Evolutionary conservation across 2,329 filamentous ascomycete genomes (phyloP).

Genomic region (Capronia epimyces): DNA sequence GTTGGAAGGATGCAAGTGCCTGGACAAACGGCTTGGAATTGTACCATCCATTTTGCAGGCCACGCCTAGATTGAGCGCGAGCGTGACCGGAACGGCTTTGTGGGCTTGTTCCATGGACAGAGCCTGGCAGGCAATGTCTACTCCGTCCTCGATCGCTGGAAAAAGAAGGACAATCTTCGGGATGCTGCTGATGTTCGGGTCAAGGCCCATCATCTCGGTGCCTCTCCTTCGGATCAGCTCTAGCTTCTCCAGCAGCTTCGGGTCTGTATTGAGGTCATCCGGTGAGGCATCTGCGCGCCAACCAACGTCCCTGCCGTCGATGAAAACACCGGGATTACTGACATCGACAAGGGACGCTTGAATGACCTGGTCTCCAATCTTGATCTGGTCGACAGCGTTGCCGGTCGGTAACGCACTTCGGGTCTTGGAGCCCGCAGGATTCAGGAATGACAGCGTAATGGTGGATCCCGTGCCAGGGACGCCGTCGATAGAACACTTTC

Average conservation of each 20-base stretch:
- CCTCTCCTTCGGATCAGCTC: constrained; percentile 55
- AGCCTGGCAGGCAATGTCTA: constrained; percentile 44
- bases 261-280: constrained; percentile 47
- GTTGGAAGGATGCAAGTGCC: constrained; percentile 28
- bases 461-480: constrained; percentile 55
- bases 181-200: constrained; percentile 40
- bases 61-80: constrained; percentile 48
- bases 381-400: constrained; percentile 48
- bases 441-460: constrained; percentile 56
- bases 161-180: constrained; percentile 61
- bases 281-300: constrained; percentile 50
- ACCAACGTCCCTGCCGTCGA: constrained; percentile 51
- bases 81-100: constrained; percentile 52
- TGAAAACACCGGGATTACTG: constrained; percentile 60
- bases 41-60: constrained; percentile 45
- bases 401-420: constrained; percentile 58
- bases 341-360: constrained; percentile 57
- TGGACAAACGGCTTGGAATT: constrained; percentile 34
- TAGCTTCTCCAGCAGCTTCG: constrained; percentile 43
- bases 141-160: constrained; percentile 45
- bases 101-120: constrained; percentile 55
- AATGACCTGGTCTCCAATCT: constrained; percentile 35
- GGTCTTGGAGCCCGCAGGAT: constrained; percentile 60
- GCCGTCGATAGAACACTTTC: constrained; percentile 59
- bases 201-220: constrained; percentile 58